Evolutionary conservation across 768 basidiomycete species (phyloP), one percentile per base, ranked within the genome.

Genomic region (Tephrocybe sp.): DNA sequence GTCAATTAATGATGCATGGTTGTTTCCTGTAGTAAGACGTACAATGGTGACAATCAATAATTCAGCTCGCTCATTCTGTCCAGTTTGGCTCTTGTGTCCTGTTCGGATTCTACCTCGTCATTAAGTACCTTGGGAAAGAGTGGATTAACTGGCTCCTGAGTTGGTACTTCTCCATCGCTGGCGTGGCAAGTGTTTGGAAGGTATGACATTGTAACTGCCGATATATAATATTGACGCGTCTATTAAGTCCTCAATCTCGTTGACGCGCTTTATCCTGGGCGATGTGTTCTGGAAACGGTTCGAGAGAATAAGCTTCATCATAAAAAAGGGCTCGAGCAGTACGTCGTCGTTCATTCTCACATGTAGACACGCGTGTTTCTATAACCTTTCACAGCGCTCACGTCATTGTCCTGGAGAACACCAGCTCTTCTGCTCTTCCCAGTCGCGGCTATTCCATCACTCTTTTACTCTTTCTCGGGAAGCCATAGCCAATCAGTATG

Each of bases 61-160:
- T 43, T 26, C 21, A 26, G 36, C 10, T 32, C 43, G 24, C 41
- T 45, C 43, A 53, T 48, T 28, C 39, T 15, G 39, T 40, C 38
- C 56, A 90, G 87, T 69, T 87, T 53, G 92, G 89, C 4, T 91
- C 90, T 1, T 74, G 73, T 5, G 78, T 77, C 26, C 73, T 96
- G 25, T 71, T 90, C 56, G 80, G 84, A 4, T 65, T 93, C 54
- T 94, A 88, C 60, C 54, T 79, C 48, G 66, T 88, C 23, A 76
- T 96, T 50, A 86, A 83, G 61, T 92, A 85, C 64, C 68, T 88
- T 46, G 90, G 91, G 26, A 82, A 79, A 58, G 83, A 84, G 51
- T 90, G 90, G 86, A 82, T 96, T 50, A 95, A 95, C 68, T 80
- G 79, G 77, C 58, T 93, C 4, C 71, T 96, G 20, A 85, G 79